phyloP scores from a whole-genome alignment of 495 filamentous ascomycete species.

The Aspergillus taichungensis region DNA sequence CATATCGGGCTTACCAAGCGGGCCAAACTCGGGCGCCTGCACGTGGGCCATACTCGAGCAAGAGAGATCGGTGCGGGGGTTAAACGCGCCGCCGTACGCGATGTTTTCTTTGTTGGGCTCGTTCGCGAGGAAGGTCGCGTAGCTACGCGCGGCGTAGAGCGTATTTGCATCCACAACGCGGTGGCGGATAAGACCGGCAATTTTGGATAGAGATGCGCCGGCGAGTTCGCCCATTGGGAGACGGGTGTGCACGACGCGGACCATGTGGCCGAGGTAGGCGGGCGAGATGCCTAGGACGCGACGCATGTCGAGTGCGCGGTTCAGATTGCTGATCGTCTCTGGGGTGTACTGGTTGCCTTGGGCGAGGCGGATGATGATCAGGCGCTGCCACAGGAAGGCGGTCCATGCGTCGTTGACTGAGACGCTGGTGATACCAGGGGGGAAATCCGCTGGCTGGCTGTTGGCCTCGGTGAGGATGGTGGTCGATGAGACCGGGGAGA shows the following conservation, averaged over 20 bases:
- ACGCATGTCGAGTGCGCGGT: slow-evolving; percentile 30
- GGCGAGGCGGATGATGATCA: slow-evolving; percentile 14
- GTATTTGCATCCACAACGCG: slow-evolving; percentile 20
- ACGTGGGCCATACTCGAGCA: slow-evolving; percentile 20
- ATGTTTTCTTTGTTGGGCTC: slow-evolving; percentile 28
- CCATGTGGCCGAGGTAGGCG: slow-evolving; percentile 32
- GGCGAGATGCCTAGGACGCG: slow-evolving; percentile 21
- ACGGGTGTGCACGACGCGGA: slow-evolving; percentile 13
- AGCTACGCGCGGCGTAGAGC: slow-evolving; percentile 25
- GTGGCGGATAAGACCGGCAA: slow-evolving; percentile 20
- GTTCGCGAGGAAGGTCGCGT: slow-evolving; percentile 27
- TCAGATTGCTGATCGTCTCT: slow-evolving; percentile 18
- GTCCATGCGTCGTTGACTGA: slow-evolving; percentile 46
- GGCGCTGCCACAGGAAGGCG: slow-evolving; percentile 38
- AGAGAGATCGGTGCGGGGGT: slow-evolving; percentile 23
- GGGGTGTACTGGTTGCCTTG: background rate
- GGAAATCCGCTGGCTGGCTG: slow-evolving; percentile 1
- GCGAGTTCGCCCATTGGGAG: slow-evolving; percentile 16
- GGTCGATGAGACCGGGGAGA: slow-evolving; percentile 7
- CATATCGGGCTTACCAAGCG: slow-evolving; percentile 14
- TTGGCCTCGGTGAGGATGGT: slow-evolving; percentile 14
- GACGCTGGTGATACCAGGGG: slow-evolving; percentile 8
- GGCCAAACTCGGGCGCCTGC: slow-evolving; percentile 14
- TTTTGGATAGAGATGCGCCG: slow-evolving; percentile 11
- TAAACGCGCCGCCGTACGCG: slow-evolving; percentile 24